Evolutionary conservation across 495 filamentous ascomycete species (phyloP).

Genomic region (Neurospora sp.): DNA sequence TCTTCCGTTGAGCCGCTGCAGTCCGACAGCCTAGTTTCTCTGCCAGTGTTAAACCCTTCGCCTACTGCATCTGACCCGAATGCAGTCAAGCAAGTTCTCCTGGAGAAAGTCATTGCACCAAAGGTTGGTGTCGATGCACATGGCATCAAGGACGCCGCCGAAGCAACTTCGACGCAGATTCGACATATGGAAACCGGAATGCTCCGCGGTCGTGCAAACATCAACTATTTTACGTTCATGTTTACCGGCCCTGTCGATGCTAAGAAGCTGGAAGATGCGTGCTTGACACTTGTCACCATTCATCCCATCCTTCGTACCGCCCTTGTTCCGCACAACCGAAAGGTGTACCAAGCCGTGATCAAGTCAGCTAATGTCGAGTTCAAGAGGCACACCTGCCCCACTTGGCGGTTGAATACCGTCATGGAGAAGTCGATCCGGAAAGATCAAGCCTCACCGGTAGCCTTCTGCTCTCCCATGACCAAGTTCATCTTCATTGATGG

Average conservation of each 20-base stretch:
- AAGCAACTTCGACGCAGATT: slow-evolving; percentile 34
- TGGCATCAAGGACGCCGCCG: slow-evolving; percentile 30
- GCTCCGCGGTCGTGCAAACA: slow-evolving; percentile 27
- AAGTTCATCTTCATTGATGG: slow-evolving; percentile 38
- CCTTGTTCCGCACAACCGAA: slow-evolving; percentile 30
- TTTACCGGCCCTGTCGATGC: slow-evolving; percentile 29
- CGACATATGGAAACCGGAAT: slow-evolving; percentile 36
- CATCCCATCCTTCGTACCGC: slow-evolving; percentile 37
- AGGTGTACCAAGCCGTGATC: slow-evolving; percentile 35
- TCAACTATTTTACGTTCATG: slow-evolving; percentile 35
- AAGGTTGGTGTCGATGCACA: slow-evolving; percentile 24
- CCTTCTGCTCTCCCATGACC: slow-evolving; percentile 32
- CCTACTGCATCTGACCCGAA: slow-evolving; percentile 6
- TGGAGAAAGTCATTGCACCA: slow-evolving; percentile 23
- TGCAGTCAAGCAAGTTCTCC: slow-evolving; percentile 18
- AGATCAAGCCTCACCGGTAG: slow-evolving; percentile 25
- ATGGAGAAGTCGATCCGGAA: slow-evolving; percentile 30
- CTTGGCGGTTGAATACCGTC: slow-evolving; percentile 27
- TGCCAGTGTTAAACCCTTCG: background rate
- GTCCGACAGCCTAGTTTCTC: background rate
- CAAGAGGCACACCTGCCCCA: slow-evolving; percentile 28
- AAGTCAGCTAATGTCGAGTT: slow-evolving; percentile 30
- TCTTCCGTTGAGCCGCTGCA: slow-evolving; percentile 9
- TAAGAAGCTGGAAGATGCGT: slow-evolving; percentile 34
- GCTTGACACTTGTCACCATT: slow-evolving; percentile 25